Evolutionary conservation across 2,329 filamentous ascomycete genomes (phyloP).

Genomic region (Orbilia oligospora): DNA sequence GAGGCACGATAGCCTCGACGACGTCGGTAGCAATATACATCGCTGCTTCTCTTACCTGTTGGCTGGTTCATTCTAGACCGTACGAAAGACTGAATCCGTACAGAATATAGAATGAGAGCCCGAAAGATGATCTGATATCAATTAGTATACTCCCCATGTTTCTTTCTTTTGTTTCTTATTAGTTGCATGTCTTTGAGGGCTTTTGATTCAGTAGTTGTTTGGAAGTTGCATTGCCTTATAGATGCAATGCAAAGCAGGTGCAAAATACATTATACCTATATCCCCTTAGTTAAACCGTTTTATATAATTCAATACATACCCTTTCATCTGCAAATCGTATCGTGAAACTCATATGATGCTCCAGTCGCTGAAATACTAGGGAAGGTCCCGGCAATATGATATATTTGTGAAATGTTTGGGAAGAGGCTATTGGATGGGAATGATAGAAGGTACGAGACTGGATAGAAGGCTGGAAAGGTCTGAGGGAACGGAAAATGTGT

Average conservation of each 20-base stretch:
- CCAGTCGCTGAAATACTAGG: background rate
- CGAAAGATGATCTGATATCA: slow-evolving; percentile 11
- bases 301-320: background rate
- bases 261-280: background rate
- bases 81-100: background rate
- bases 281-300: background rate
- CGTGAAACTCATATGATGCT: background rate
- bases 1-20: background rate
- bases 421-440: slow-evolving; percentile 5
- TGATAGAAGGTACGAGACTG: no score
- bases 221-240: background rate
- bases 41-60: background rate
- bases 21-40: background rate
- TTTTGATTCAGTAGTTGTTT: background rate
- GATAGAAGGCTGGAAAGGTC: background rate
- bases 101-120: slow-evolving; percentile 15
- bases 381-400: background rate
- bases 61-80: slow-evolving; percentile 14
- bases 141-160: background rate
- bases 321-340: background rate
- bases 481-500: slow-evolving; percentile 15
- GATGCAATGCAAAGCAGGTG: no score
- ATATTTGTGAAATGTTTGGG: background rate
- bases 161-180: background rate
- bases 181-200: slow-evolving; percentile 1